Base-by-base conservation (phyloP, 331 rosid species). In the Spiraea crenata region DNA sequence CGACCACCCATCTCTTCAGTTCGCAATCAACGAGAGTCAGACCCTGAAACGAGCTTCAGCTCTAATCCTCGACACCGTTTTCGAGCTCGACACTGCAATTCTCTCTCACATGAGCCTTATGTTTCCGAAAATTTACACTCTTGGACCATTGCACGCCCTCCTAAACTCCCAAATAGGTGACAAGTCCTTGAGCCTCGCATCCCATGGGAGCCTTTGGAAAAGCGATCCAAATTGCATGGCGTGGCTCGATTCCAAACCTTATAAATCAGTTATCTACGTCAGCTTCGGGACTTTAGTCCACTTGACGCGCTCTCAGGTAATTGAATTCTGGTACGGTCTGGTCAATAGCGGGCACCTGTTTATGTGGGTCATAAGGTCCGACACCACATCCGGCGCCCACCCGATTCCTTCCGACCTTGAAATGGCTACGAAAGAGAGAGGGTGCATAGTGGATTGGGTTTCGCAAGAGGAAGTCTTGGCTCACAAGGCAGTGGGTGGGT, bases 271-370 rank as follows among this genome's bases (percentile, higher is more conserved):
- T 0, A 7, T 84, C 7, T 88, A 86, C 19, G 86, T 84, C 2
- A 88, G 91, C 68, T 88, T 88, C 14, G 89, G 95, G 0, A 71
- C 10, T 17, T 2, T 65, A 0, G 16, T 73, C 0, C 3, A 13
- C 0, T 0, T 81, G 41, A 78, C 76, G 7, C 31, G 5, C n/a
- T 47, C 44, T 0, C 17, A 35, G 25, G 8, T 76, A 0, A 6
- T 76, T 37, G 88, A 83, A 77, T 52, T 86, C 11, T 83, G 91
- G 85, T 48, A 84, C 19, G 91, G 87, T 11, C 52, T 86, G 66
- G 77, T 84, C 7, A 75, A 77, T 5, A 84, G 91, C 25, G 77
- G 75, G 14, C 56, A 70, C 6, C 68, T 35, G 2, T 86, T 86
- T 37, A 13, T 84, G 1, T 86, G 88, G 88, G 83, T 82, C 16